phyloP scores from a whole-genome alignment of 768 basidiomycete genomes.

The Lepiota venenata region DNA sequence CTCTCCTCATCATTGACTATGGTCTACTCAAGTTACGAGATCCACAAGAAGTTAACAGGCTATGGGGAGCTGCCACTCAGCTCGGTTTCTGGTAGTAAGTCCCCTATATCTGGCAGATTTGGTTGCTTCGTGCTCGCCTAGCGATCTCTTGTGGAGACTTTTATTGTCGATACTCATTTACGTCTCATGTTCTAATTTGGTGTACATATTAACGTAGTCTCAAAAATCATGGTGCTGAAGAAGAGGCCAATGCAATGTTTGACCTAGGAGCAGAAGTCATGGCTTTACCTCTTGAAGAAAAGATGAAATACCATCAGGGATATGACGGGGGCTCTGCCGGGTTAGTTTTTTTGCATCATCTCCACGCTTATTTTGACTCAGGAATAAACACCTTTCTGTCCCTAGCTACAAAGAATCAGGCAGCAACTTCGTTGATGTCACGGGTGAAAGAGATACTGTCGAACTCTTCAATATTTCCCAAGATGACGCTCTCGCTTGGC shows the following conservation, averaged over 20 bases:
- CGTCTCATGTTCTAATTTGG: no score
- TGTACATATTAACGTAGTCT: slow-evolving; percentile 28
- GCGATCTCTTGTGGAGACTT: no score
- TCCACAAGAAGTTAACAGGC: slow-evolving; percentile 39
- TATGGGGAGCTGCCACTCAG: slow-evolving; percentile 56
- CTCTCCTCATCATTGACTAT: slow-evolving; percentile 55
- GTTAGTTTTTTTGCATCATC: slow-evolving; percentile 18
- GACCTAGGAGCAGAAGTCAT: slow-evolving; percentile 53
- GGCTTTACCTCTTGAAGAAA: slow-evolving; percentile 52
- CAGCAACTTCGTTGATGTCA: slow-evolving; percentile 57
- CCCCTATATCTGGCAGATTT: background rate
- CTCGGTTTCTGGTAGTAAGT: slow-evolving; percentile 70
- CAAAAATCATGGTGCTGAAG: slow-evolving; percentile 52
- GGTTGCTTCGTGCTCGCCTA: no score
- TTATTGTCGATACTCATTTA: no score
- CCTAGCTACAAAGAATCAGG: slow-evolving; percentile 60
- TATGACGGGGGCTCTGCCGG: slow-evolving; percentile 39
- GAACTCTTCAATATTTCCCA: slow-evolving; percentile 69
- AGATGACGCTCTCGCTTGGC: slow-evolving; percentile 66
- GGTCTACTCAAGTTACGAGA: slow-evolving; percentile 39
- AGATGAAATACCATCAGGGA: slow-evolving; percentile 57
- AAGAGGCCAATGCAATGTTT: slow-evolving; percentile 49
- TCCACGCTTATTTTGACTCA: slow-evolving; percentile 7
- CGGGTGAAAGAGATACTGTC: slow-evolving; percentile 51
- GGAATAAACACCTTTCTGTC: background rate